Conservation (phyloP, 2,329 filamentous ascomycete species). For the Ilyonectria mors-panacis region DNA sequence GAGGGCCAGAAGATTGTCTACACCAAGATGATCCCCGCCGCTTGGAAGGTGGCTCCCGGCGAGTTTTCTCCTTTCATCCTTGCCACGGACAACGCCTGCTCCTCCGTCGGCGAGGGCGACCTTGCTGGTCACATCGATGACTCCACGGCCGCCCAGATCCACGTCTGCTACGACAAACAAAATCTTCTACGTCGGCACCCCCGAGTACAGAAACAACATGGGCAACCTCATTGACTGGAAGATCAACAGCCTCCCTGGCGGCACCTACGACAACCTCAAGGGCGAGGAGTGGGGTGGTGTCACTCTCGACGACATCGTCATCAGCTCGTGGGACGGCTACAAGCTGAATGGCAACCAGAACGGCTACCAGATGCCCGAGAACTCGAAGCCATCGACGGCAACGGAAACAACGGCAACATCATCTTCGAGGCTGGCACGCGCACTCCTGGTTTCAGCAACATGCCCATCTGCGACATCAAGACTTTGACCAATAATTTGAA, state of each 20-base stretch:
- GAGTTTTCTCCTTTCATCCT: slow-evolving; percentile 13
- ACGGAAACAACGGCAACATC: slow-evolving; percentile 4
- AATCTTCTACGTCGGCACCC: slow-evolving; percentile 16
- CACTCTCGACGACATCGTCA: slow-evolving; percentile 16
- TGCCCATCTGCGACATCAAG: slow-evolving; percentile 7
- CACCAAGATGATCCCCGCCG: slow-evolving; percentile 19
- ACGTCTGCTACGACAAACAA: slow-evolving; percentile 16
- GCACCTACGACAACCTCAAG: slow-evolving; percentile 15
- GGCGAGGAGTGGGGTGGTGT: slow-evolving; percentile 14
- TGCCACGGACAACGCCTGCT: slow-evolving; percentile 10
- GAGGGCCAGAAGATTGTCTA: slow-evolving; percentile 17
- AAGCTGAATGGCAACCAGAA: slow-evolving; percentile 19
- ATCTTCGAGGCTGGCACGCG: slow-evolving; percentile 16
- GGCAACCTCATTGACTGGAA: slow-evolving; percentile 11
- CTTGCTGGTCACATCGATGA: slow-evolving; percentile 13
- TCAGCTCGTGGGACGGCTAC: slow-evolving; percentile 21
- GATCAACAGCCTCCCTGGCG: slow-evolving; percentile 1
- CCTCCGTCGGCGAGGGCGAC: not conserved
- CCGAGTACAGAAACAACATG: slow-evolving; percentile 10
- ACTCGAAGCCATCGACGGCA: slow-evolving; percentile 10
- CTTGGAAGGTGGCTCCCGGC: slow-evolving; percentile 13
- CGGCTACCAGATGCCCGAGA: slow-evolving; percentile 8
- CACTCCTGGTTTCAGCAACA: slow-evolving; percentile 12
- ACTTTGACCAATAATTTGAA: slow-evolving; percentile 7
- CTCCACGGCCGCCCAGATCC: slow-evolving; percentile 9